A percentile compares a stretch with the other conserved stretches of the same genome.
Conservation (phyloP, 164 flowering plant species). For the Kingdonia uniflora region DNA sequence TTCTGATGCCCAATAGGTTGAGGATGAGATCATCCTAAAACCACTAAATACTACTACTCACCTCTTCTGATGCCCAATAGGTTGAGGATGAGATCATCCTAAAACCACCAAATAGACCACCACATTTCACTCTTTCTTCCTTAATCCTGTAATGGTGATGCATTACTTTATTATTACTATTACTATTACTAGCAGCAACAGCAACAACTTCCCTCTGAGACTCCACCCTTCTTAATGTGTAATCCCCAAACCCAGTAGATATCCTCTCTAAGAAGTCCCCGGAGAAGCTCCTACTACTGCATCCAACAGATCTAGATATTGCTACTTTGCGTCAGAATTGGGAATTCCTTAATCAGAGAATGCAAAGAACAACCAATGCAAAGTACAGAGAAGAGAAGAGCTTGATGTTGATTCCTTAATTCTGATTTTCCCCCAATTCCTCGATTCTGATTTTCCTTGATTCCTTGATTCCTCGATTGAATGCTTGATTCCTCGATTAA, state of each 20-base stretch:
- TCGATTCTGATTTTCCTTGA: too few relatives aligned
- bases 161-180: constrained; percentile 2
- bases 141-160: constrained; percentile 39
- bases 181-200: too few relatives aligned
- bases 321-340: constrained; percentile 72
- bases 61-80: constrained; percentile 26
- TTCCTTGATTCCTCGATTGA: too few relatives aligned
- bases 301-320: constrained; percentile 94
- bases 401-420: too few relatives aligned
- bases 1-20: too few relatives aligned
- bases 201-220: constrained; percentile 85
- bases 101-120: constrained; percentile 85
- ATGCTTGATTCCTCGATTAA: too few relatives aligned
- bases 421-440: too few relatives aligned
- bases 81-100: constrained; percentile 51
- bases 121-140: constrained; percentile 65
- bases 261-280: constrained; percentile 88
- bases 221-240: constrained; percentile 79
- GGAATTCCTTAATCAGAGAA: too few relatives aligned
- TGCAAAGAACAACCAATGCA: too few relatives aligned
- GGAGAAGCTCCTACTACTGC: constrained; percentile 92
- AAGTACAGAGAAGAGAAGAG: too few relatives aligned
- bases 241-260: constrained; percentile 89
- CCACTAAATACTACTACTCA: too few relatives aligned
- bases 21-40: too few relatives aligned